A percentile compares a stretch with the other conserved stretches of the same genome.
These are phyloP conservation scores for Russula virescens DNA, from an alignment of 768 basidiomycete genomes.

Conservation along the genomic window DNA sequence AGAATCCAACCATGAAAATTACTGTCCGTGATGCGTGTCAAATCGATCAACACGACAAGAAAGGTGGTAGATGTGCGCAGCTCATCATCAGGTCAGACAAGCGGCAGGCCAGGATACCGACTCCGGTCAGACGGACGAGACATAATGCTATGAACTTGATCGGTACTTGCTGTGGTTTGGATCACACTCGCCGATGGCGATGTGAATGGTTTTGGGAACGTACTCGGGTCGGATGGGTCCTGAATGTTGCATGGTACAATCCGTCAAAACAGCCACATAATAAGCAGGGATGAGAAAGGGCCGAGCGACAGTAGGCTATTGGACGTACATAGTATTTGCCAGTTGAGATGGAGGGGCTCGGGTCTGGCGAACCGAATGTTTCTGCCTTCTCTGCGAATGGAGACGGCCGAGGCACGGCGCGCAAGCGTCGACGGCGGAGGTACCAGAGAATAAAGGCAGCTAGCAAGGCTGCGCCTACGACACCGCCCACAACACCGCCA, in stretches of 20 bases:
- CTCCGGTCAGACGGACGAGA: neutral
- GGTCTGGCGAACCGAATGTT: neutral
- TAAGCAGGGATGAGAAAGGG: too few species aligned
- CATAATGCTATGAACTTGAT: neutral
- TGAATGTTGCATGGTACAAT: neutral
- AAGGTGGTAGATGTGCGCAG: neutral
- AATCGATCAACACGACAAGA: neutral
- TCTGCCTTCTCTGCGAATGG: constrained; percentile 3
- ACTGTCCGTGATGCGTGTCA: neutral
- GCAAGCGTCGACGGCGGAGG: neutral
- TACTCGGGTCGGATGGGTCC: constrained; percentile 11
- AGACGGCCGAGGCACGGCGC: neutral
- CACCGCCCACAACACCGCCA: constrained; percentile 1
- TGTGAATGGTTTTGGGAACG: neutral
- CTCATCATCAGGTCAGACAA: neutral
- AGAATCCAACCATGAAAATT: too few species aligned
- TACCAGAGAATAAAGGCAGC: neutral
- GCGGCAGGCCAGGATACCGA: constrained; percentile 3
- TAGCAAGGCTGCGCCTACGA: neutral
- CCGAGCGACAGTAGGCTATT: neutral
- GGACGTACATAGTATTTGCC: constrained; percentile 10
- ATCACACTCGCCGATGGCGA: neutral
- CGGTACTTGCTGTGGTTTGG: neutral
- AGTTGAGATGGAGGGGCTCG: neutral
- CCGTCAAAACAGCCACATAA: neutral